Evolutionary conservation across 169 alveolate genomes (phyloP), one percentile per base, ranked within the genome.

Genomic region (Cryptosporidium felis): DNA sequence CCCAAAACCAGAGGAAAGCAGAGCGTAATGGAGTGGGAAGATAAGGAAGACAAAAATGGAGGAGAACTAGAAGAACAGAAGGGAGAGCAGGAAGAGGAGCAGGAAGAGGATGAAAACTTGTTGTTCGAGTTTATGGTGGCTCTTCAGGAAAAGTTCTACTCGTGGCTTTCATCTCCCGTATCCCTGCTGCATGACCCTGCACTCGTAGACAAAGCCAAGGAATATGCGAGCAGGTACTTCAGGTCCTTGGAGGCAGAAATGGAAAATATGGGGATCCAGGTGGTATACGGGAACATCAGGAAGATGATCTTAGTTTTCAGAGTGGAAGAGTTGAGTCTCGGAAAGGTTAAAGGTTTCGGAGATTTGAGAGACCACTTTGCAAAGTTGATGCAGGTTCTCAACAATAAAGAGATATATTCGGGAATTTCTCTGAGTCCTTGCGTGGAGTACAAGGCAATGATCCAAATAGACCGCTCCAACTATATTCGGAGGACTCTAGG

Each of bases 101-200:
- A 56, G 2, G 41, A 90, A 42, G 60, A 90, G 88, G 88, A 81
- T 23, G 91, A 88, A 23, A 85, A 85, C 46, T 65, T 88, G 23
- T 85, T 92, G 1, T 80, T 90, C 36, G 93, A 91, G 65, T 80
- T 79, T 30, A 63, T 91, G 53, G 90, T 91, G n/a, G 82, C 89
- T 63, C 41, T 91, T 23, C 91, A 92, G 42, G 82, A 91, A 18
- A 82, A 60, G 32, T 82, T 91, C 44, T 89, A 90, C 60, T 88
- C 92, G 21, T 91, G 94, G 94, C 44, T 91, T 32, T 85, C 90
- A 14, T 92, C 90, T 53, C 81, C 94, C 1, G 26, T 65, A 6
- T 80, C 91, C 0, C 59, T 91, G 12, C 18, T 91, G 80, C 89
- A 85, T 60, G 94, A 91, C 60, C 92, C 94, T 32, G 92, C 92